These are phyloP conservation scores for Acmispon strigosus DNA, from an alignment of 306 rosid species.

Conservation along the genomic window DNA sequence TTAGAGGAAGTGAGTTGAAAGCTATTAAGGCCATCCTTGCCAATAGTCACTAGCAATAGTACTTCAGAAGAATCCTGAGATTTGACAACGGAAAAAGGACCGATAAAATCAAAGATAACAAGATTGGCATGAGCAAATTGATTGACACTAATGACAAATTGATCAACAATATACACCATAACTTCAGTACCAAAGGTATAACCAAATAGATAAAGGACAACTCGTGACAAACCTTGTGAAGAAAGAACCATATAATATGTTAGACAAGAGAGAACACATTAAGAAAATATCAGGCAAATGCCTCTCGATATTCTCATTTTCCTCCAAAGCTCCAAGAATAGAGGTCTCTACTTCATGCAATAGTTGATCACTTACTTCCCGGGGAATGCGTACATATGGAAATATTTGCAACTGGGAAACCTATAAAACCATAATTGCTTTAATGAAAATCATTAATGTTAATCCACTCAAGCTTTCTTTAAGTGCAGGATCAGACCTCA, in stretches of 20 bases:
- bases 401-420: conserved; percentile 33
- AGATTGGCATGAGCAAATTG: too few relatives aligned
- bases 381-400: conserved; percentile 50
- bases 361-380: conserved; percentile 59
- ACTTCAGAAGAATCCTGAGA: too few relatives aligned
- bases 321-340: conserved; percentile 50
- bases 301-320: conserved; percentile 42
- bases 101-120: too few relatives aligned
- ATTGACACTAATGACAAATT: not conserved
- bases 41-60: too few relatives aligned
- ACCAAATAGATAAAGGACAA: not conserved
- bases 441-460: conserved; percentile 11
- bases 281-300: conserved; percentile 56
- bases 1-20: too few relatives aligned
- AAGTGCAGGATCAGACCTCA: conserved; percentile 49
- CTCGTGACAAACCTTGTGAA: conserved; percentile 51
- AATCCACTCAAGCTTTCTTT: conserved; percentile 14
- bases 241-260: conserved; percentile 50
- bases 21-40: too few relatives aligned
- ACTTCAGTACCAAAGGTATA: not conserved
- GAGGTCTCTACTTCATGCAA: conserved; percentile 65
- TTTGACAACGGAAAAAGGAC: too few relatives aligned
- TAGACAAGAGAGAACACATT: conserved; percentile 60
- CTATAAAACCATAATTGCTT: conserved; percentile 34
- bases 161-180: not conserved